Evolutionary conservation across 208 protist genomes (phyloP), one percentile per base, ranked within the genome.

Genomic region (Spongospora subterranea): DNA sequence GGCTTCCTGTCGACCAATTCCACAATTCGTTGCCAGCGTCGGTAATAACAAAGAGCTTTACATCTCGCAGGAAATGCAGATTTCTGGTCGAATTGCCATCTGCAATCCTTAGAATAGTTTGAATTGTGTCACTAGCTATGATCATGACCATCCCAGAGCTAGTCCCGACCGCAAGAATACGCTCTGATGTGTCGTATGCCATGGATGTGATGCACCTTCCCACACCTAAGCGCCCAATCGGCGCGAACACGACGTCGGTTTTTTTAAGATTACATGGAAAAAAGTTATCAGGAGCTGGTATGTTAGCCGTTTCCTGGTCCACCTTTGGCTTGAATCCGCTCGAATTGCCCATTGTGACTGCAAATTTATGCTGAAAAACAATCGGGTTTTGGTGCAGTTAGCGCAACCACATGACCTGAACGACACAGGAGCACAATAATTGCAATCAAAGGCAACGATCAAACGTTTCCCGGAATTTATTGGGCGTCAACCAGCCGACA

Each of bases 231-330:
- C 71, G 71, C 35, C 71, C 71, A n/a, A 82, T 43, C 71, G 71
- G 71, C 17, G 71, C 71, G n/a, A 82, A 82, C 71, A 82, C 71
- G 71, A 82, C 71, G 40, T 82, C 71, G n/a, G 71, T 17, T 43
- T 6, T 6, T 6, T 35, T 13, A 13, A 82, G 71, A 43, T 82
- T 43, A n/a, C 71, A 82, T 20, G 71, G 35, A 6, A 82, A 13
- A n/a, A 82, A 35, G 50, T 60, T 29, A 60, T 60, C 50, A 60
- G 50, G 50, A 6, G 50, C 13, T 24, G 24, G 50, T 29, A 60
- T 60, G 24, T 60, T 6, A 24, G 6, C 50, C 24, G 50, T 6
- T 60, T 6, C 50, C 50, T 60, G 50, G 50, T n/a, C n/a, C n/a
- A n/a, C n/a, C n/a, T n/a, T n/a, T n/a, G n/a, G n/a, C n/a, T n/a